Evolutionary conservation across 495 filamentous ascomycete genomes (phyloP).

Genomic region (Xylona heveae): DNA sequence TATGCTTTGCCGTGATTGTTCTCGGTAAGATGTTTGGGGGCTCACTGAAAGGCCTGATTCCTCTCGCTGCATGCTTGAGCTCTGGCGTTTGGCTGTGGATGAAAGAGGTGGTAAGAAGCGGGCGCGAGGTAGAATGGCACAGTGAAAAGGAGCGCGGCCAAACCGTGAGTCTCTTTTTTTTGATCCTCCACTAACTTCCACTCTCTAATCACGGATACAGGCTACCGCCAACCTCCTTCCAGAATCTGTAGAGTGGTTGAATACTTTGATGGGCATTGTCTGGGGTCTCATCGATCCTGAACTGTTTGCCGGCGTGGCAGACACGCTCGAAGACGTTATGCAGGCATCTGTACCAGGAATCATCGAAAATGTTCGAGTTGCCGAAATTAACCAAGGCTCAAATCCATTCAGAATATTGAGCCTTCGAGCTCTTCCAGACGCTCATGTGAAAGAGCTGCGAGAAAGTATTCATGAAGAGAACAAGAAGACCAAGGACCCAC

Average conservation of each 20-base stretch:
- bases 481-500: conserved; percentile 58
- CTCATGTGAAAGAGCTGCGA: conserved; percentile 59
- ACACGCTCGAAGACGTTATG: conserved; percentile 82
- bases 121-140: conserved; percentile 70
- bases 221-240: conserved; percentile 71
- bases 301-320: conserved; percentile 59
- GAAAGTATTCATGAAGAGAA: conserved; percentile 57
- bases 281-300: conserved; percentile 89
- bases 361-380: conserved; percentile 88
- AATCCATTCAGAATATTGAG: conserved; percentile 84
- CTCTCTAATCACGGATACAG: conserved; percentile 14
- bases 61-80: conserved; percentile 41
- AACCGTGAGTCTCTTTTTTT: conserved; percentile 29
- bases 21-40: conserved; percentile 64
- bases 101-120: conserved; percentile 61
- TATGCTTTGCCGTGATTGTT: conserved; percentile 51
- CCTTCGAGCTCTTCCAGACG: conserved; percentile 67
- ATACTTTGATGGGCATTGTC: conserved; percentile 55
- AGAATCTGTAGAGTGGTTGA: conserved; percentile 91
- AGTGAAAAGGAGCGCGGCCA: conserved; percentile 69
- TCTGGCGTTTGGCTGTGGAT: conserved; percentile 74
- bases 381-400: conserved; percentile 81
- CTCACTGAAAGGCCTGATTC: conserved; percentile 50
- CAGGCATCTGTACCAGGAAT: conserved; percentile 76
- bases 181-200: no score